Evolutionary conservation across 495 filamentous ascomycete species (phyloP), one percentile per base, ranked within the genome.

Genomic region (Choiromyces venosus): DNA sequence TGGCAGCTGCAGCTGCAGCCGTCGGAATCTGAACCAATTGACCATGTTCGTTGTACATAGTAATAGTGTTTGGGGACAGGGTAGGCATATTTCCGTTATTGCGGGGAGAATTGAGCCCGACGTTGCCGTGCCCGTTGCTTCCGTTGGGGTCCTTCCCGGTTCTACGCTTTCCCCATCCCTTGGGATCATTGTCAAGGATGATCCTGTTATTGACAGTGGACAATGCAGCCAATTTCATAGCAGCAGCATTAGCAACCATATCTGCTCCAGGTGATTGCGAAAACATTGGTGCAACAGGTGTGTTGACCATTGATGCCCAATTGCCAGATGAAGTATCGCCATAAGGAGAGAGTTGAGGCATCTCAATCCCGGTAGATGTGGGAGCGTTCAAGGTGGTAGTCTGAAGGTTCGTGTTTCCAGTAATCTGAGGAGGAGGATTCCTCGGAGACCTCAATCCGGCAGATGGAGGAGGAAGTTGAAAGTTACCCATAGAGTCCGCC

Each of bases 301-400:
- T 99, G 84, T 97, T 98, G 75, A 94, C 90, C 91, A 97, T 95
- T 36, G 95, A 98, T 42, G 96, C 95, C 95, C 95, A 99, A 86
- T 93, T 98, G 44, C 92, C 92, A 81, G 92, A 91, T 66, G 88
- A 88, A 71, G 90, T 85, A 74, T 89, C 89, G 39, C 73, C 78
- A 82, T 97, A 98, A 0, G 95, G 95, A 21, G 95, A 98, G 67
- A 99, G 87, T 77, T 97, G 83, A 18, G 94, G 92, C 67, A 97
- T 85, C 64, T 94, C 93, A 9, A 81, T 73, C 46, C 83, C 79
- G 61, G 86, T 84, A 74, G 89, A 90, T 52, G 96, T 91, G 21
- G 88, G 88, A 0, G 91, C 88, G 71, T 87, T 92, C 44, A 97
- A 85, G 3, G 89, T 94, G 14, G 92, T 95, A 72, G 84, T 96